Conservation (phyloP, 2,329 filamentous ascomycete genomes). For the Aspergillus sp. region DNA sequence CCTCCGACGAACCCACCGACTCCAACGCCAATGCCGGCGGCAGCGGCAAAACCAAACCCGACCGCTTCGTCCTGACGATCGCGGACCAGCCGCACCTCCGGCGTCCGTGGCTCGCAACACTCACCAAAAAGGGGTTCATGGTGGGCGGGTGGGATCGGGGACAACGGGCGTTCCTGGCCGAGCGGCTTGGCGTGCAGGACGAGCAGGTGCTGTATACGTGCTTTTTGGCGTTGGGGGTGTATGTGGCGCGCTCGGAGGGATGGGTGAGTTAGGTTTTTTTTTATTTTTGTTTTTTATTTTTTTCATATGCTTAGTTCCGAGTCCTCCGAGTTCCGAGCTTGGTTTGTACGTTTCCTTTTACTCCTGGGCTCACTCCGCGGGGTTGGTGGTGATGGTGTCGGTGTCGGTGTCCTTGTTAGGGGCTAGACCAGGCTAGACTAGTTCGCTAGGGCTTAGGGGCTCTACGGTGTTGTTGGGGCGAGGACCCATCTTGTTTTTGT, state of each 20-base stretch:
- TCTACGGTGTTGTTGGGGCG: too few species aligned
- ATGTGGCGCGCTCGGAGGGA: constrained; percentile 28
- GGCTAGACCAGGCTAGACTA: too few species aligned
- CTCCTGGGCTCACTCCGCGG: neutral
- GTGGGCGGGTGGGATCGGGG: constrained; percentile 26
- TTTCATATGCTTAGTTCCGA: too few species aligned
- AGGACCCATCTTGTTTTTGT: neutral
- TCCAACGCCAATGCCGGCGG: neutral
- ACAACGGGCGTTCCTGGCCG: constrained; percentile 22
- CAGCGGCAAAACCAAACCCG: neutral
- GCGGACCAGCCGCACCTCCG: neutral
- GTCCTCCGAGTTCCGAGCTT: too few species aligned
- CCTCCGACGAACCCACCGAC: neutral
- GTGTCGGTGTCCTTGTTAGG: too few species aligned
- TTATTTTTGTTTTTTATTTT: too few species aligned
- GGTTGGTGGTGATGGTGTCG: too few species aligned
- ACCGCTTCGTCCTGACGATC: constrained; percentile 14
- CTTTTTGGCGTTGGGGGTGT: constrained; percentile 31
- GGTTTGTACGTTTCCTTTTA: neutral
- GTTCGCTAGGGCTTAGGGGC: too few species aligned
- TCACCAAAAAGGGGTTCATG: constrained; percentile 22
- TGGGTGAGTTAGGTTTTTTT: constrained; percentile 19
- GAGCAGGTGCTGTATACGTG: constrained; percentile 29
- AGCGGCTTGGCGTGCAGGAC: constrained; percentile 8
- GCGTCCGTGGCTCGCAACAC: constrained; percentile 16